Conservation (phyloP, 2,329 filamentous ascomycete genomes). For the Paraconiothyrium sp. region DNA sequence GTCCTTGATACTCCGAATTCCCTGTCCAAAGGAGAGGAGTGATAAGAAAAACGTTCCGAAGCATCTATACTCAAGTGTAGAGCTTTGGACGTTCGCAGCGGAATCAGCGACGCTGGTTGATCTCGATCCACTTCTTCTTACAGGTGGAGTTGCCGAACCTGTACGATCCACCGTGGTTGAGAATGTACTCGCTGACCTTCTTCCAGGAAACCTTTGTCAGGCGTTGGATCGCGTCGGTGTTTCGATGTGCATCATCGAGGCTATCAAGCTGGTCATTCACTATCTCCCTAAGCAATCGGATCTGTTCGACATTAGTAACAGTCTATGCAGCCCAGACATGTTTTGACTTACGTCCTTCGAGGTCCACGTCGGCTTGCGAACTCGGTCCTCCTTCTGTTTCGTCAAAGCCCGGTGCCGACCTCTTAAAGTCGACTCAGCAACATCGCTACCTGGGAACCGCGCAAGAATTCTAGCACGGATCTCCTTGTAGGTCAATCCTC, state of each 20-base stretch:
- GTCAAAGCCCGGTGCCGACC: conserved; percentile 73
- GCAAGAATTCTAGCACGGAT: conserved; percentile 62
- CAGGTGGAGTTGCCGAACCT: conserved; percentile 69
- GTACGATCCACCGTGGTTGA: conserved; percentile 63
- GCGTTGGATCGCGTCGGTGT: conserved; percentile 27
- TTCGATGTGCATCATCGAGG: conserved; percentile 24
- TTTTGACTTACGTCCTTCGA: conserved; percentile 68
- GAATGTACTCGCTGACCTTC: conserved; percentile 64
- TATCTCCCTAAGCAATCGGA: conserved; percentile 33
- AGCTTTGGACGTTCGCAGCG: neutral
- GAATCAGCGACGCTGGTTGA: conserved; percentile 16
- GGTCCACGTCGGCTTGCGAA: conserved; percentile 73
- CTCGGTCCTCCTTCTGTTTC: conserved; percentile 68
- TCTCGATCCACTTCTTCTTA: conserved; percentile 68
- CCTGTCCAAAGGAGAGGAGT: neutral
- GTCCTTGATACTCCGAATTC: neutral
- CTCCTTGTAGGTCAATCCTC: conserved; percentile 71
- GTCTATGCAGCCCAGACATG: neutral
- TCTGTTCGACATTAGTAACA: conserved; percentile 30
- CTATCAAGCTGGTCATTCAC: conserved; percentile 35
- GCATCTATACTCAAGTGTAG: neutral
- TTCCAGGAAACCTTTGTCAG: conserved; percentile 66
- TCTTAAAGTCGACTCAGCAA: conserved; percentile 77
- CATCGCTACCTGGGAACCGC: conserved; percentile 57
- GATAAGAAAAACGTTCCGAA: neutral